phyloP scores from a whole-genome alignment of 2,329 filamentous ascomycete genomes.

The Colletotrichum siamense region DNA sequence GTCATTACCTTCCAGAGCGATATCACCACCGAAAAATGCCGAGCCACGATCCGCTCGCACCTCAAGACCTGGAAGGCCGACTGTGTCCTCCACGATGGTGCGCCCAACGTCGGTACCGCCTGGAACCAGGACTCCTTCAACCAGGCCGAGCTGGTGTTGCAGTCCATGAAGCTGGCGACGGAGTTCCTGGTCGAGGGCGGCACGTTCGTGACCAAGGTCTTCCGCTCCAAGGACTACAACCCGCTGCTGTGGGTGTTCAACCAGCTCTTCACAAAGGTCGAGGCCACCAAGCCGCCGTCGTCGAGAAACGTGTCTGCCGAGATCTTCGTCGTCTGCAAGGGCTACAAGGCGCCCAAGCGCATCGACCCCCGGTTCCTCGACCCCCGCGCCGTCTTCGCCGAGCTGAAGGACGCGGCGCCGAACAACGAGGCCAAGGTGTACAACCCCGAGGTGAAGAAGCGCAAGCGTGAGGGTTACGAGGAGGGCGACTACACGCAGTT shows the following conservation, averaged over 20 bases:
- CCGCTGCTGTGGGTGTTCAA: slow-evolving; percentile 96
- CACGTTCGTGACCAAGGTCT: slow-evolving; percentile 96
- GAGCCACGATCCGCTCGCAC: slow-evolving; percentile 86
- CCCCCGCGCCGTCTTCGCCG: slow-evolving; percentile 87
- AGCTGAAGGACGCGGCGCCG: slow-evolving; percentile 81
- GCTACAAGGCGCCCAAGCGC: slow-evolving; percentile 92
- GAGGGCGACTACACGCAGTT: slow-evolving; percentile 94
- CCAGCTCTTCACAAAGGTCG: slow-evolving; percentile 92
- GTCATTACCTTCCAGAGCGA: slow-evolving; percentile 97
- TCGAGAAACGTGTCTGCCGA: slow-evolving; percentile 96
- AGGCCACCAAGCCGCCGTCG: slow-evolving; percentile 96
- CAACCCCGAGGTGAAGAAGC: slow-evolving; percentile 96
- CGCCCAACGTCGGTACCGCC: slow-evolving; percentile 95
- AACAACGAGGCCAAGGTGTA: slow-evolving; percentile 99
- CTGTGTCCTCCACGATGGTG: slow-evolving; percentile 94
- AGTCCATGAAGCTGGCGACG: slow-evolving; percentile 90
- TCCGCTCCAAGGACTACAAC: slow-evolving; percentile 97
- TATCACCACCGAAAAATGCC: slow-evolving; percentile 96
- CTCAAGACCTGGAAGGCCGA: slow-evolving; percentile 97
- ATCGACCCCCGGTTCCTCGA: slow-evolving; percentile 94
- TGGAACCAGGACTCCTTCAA: slow-evolving; percentile 99
- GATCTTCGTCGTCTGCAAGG: slow-evolving; percentile 96
- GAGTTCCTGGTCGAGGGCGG: slow-evolving; percentile 91
- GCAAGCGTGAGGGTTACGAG: slow-evolving; percentile 96
- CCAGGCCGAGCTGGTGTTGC: slow-evolving; percentile 89